These are phyloP conservation scores for Sphaceloma murrayae DNA, from an alignment of 2,329 filamentous ascomycete species.

Conservation along the genomic window DNA sequence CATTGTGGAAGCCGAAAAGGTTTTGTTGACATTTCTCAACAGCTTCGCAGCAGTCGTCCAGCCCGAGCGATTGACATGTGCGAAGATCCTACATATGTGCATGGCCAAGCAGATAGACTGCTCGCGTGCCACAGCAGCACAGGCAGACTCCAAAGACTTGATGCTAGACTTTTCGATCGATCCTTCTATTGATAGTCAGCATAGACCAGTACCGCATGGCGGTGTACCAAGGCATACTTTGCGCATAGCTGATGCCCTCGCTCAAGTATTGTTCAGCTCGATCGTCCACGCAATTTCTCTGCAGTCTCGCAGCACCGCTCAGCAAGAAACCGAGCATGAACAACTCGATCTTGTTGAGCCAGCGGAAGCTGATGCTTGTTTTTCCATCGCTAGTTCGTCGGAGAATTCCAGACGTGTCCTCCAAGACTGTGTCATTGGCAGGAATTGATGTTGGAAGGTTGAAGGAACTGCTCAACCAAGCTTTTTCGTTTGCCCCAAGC, in stretches of 20 bases:
- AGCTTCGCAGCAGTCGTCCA: conserved; percentile 55
- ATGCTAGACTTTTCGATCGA: not conserved
- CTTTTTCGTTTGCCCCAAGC: conserved; percentile 29
- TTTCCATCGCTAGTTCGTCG: conserved; percentile 30
- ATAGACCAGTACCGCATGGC: too few relatives aligned
- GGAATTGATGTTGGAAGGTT: conserved; percentile 33
- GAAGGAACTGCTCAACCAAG: conserved; percentile 32
- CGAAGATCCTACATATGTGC: conserved; percentile 60
- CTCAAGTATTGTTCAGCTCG: conserved; percentile 49
- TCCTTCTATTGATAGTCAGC: conserved; percentile 12
- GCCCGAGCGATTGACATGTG: conserved; percentile 59
- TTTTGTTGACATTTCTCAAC: conserved; percentile 44
- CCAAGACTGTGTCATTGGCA: conserved; percentile 29
- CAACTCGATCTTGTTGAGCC: conserved; percentile 52
- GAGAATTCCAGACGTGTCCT: conserved; percentile 38
- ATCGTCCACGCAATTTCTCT: conserved; percentile 46
- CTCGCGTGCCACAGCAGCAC: conserved; percentile 50
- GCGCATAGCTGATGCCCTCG: conserved; percentile 46
- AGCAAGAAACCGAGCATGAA: conserved; percentile 52
- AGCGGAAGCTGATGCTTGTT: conserved; percentile 45
- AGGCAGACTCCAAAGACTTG: conserved; percentile 29
- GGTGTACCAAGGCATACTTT: conserved; percentile 29
- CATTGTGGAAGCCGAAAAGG: conserved; percentile 4
- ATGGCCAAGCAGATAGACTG: conserved; percentile 58
- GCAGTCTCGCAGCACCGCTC: conserved; percentile 46